These are phyloP conservation scores for Ceratobasidium sp. DNA, from an alignment of 1,284 basidiomycete genomes.

Conservation along the genomic window DNA sequence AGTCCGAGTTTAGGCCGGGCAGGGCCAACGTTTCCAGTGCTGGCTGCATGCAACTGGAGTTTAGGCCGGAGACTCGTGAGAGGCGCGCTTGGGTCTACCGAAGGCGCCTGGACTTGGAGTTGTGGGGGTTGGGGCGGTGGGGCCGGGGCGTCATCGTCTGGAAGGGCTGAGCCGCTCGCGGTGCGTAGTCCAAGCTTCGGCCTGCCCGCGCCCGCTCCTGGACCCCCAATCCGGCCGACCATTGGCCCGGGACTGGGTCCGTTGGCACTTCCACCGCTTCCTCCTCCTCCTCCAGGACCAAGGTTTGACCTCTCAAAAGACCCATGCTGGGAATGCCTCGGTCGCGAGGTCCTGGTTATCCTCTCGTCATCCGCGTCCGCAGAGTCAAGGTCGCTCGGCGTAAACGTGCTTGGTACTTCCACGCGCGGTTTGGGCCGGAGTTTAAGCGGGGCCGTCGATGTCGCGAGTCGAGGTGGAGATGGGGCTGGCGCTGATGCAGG, in stretches of 20 bases:
- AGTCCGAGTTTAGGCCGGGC: slow-evolving; percentile 29
- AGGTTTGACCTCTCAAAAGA: slow-evolving; percentile 18
- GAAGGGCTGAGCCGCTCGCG: slow-evolving; percentile 27
- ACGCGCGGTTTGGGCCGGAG: slow-evolving; percentile 20
- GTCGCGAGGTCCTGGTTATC: neutral
- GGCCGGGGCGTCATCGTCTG: slow-evolving; percentile 38
- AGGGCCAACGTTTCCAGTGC: neutral
- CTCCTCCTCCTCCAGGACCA: neutral
- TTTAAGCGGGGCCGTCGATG: slow-evolving; percentile 23
- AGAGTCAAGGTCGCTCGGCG: slow-evolving; percentile 27
- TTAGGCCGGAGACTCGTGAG: slow-evolving; percentile 9
- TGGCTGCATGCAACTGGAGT: neutral
- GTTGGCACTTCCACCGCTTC: neutral
- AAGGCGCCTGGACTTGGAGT: too few species aligned
- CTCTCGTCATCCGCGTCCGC: slow-evolving; percentile 38
- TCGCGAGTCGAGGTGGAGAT: neutral
- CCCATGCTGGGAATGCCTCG: neutral
- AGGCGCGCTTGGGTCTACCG: slow-evolving; percentile 14
- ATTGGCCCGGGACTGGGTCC: slow-evolving; percentile 21
- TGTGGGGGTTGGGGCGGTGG: slow-evolving; percentile 9
- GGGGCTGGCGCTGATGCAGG: neutral
- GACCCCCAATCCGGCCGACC: slow-evolving; percentile 11
- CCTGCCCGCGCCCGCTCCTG: neutral
- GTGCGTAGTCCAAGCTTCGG: slow-evolving; percentile 30
- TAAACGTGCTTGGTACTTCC: slow-evolving; percentile 17